These are phyloP conservation scores for Trichoderma simmonsii DNA, from an alignment of 2,329 filamentous ascomycete genomes.

Conservation along the genomic window DNA sequence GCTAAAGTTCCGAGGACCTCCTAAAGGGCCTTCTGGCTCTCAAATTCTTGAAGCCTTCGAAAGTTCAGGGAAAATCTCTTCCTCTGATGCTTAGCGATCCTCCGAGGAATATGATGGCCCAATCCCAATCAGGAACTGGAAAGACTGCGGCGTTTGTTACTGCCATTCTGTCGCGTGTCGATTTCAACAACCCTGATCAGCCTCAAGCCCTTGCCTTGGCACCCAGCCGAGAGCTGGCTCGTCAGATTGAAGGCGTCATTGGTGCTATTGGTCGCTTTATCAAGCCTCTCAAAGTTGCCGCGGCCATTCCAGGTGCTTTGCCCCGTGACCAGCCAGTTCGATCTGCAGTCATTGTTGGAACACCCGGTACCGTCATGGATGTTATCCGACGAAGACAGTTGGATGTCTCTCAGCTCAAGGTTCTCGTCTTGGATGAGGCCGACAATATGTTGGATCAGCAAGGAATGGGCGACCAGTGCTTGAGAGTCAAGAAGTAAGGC, in stretches of 20 bases:
- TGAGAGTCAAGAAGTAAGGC: conserved; percentile 74
- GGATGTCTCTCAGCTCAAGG: conserved; percentile 66
- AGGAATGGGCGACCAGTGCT: conserved; percentile 91
- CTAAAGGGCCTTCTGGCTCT: conserved; percentile 74
- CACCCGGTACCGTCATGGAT: conserved; percentile 89
- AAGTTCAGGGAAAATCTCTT: conserved; percentile 93
- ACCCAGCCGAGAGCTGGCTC: conserved; percentile 88
- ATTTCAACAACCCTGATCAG: conserved; percentile 62
- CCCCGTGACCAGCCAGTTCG: conserved; percentile 66
- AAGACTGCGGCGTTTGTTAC: conserved; percentile 97
- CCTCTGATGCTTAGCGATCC: conserved; percentile 84
- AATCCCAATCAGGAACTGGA: conserved; percentile 98
- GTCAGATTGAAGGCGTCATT: conserved; percentile 88
- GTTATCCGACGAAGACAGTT: conserved; percentile 75
- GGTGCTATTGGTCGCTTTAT: conserved; percentile 81
- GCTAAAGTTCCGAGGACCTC: conserved; percentile 49
- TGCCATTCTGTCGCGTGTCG: conserved; percentile 83
- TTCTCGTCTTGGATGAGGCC: conserved; percentile 92
- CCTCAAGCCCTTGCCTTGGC: conserved; percentile 89
- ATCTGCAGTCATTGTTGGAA: conserved; percentile 83
- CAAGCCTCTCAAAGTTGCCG: conserved; percentile 68
- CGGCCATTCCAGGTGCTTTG: conserved; percentile 77
- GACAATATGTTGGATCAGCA: conserved; percentile 99
- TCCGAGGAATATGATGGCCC: conserved; percentile 91
- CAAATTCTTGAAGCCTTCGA: conserved; percentile 92